Evolutionary conservation across 1,139 yeast species (phyloP), one percentile per base, ranked within the genome.

Genomic region (Geotrichum candidum): DNA sequence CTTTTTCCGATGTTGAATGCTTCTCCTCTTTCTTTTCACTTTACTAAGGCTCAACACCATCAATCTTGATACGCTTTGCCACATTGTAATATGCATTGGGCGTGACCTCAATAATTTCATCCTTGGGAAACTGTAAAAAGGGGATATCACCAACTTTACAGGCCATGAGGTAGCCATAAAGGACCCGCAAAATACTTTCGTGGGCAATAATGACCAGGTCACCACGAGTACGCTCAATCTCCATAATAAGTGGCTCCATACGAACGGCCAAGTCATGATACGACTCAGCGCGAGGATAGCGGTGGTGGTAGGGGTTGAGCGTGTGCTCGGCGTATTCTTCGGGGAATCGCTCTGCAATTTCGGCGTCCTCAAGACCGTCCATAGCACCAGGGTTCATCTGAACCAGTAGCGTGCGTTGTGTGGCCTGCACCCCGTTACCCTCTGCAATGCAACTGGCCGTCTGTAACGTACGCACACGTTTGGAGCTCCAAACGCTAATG

Each of bases 261-360:
- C 96, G 86, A 54, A 94, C 88, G 0, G 99, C 98, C 63, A 95
- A 80, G 74, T 94, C 99, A 74, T 94, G 99, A 72, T 91, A 94
- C 61, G 96, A 89, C 75, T 94, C 99, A 0, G 96, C 90, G 61
- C 98, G 81, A 7, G 97, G 90, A 73, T 84, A 94, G 63, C 99
- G 80, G 73, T 88, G 94, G 73, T 94, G 97, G 72, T 94, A 95
- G 1, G 97, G 97, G 73, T 92, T 97, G 65, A 79, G 77, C 61
- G 77, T 65, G 70, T 85, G 89, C 68, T 83, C 86, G 63, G 78
- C 80, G 70, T 81, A 88, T 68, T 91, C 97, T 1, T 78, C 81
- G 0, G 96, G 96, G 70, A 78, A 90, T 66, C 79, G 77, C 54
- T 74, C 71, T 65, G 78, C 74, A 64, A 92, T 81, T 70, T 89